Conservation (phyloP, 306 rosid genomes). For the Trichosanthes cucumerina region DNA sequence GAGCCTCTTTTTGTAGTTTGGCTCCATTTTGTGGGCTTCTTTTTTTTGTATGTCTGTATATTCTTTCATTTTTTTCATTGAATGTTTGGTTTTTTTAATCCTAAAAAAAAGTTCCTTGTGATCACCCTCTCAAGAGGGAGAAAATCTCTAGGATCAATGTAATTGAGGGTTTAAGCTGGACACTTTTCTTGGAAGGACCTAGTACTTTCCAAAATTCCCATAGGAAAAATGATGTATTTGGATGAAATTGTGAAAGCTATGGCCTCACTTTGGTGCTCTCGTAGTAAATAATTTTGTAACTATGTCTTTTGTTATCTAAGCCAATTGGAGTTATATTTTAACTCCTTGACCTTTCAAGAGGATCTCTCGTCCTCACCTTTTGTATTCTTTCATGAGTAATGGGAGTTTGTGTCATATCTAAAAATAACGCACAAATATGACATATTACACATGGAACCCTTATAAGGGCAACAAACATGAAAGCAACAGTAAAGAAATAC, state of each 20-base stretch:
- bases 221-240: not conserved
- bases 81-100: no score
- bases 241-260: not conserved
- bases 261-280: slow-evolving; percentile 1
- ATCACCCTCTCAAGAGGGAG: not conserved
- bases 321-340: not conserved
- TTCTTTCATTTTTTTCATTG: no score
- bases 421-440: not conserved
- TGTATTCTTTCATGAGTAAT: not conserved
- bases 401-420: not conserved
- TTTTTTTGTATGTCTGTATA: no score
- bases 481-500: not conserved
- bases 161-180: not conserved
- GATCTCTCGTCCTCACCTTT: not conserved
- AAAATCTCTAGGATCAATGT: not conserved
- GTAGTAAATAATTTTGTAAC: not conserved
- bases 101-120: not conserved
- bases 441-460: not conserved
- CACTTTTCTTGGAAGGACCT: not conserved
- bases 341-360: not conserved
- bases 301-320: not conserved
- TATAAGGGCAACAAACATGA: not conserved
- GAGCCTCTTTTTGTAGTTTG: no score
- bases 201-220: not conserved
- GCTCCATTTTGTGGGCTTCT: no score